Base-by-base conservation (phyloP, 495 filamentous ascomycete genomes). In the Hypomontagnella monticulosa region DNA sequence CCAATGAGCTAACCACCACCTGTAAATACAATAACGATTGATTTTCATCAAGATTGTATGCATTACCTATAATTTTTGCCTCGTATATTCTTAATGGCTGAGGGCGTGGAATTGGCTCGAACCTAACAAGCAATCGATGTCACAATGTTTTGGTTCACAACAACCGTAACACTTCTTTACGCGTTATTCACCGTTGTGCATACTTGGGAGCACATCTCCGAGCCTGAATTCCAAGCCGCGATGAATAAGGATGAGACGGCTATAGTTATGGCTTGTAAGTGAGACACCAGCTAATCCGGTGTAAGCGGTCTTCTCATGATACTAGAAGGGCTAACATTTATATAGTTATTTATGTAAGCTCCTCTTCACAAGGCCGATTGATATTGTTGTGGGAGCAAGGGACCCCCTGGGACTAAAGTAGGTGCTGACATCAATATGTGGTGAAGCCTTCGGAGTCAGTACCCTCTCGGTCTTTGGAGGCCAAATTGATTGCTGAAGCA, bases 181-280 rank as follows among this genome's bases (percentile, higher is more conserved):
- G 12, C 18, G 1, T 19, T 57, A 34, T 41, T 54, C 10, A 4
- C 33, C 5, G 19, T 41, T 10, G 20, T 49, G 12, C 6, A 60
- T n/a, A 40, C 62, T 7, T 66, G 62, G 62, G 16, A 54, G 11
- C 55, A 66, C 55, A 9, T 54, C 20, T 33, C 62, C 16, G 47
- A 43, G 20, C 14, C 55, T 18, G 40, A 59, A 12, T 40, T 66
- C n/a, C 8, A 42, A 34, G 32, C 62, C 8, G 19, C n/a, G 16
- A 8, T 64, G 14, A 15, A 32, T 2, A 52, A 60, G 11, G 36
- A 54, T 10, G 23, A 49, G 5, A 18, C n/a, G 15, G 23, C 34
- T 11, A 34, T 59, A 14, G 53, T 61, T 19, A 42, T 60, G 12
- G 62, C 48, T 37, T 66, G 62, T 66, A 10, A 66, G 62, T 60